Evolutionary conservation across 164 flowering plant species (phyloP).

Genomic region (Berberis thunbergii): DNA sequence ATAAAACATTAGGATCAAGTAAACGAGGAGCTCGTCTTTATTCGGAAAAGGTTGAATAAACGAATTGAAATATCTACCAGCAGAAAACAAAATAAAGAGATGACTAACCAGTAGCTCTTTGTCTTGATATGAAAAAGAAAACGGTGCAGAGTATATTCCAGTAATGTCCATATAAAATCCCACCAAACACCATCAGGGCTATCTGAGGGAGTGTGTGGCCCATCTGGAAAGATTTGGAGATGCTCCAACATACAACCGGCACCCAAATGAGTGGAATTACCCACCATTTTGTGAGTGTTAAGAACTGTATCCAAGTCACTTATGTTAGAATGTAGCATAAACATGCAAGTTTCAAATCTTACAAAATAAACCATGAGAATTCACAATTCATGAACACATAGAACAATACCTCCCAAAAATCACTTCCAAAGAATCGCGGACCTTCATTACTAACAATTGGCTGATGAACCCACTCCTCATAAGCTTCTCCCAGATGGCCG

Average conservation of each 20-base stretch:
- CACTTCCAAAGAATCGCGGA: constrained; percentile 80
- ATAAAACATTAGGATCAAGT: constrained; percentile 2
- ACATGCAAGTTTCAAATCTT: too few species aligned
- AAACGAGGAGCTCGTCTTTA: constrained; percentile 5
- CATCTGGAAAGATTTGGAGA: constrained; percentile 39
- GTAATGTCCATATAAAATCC: constrained; percentile 70
- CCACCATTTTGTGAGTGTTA: constrained; percentile 32
- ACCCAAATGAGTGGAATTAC: constrained; percentile 22
- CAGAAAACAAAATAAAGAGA: not conserved
- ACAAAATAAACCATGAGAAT: too few species aligned
- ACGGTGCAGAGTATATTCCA: constrained; percentile 80
- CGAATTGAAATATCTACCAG: not conserved
- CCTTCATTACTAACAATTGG: constrained; percentile 85
- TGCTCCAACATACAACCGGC: constrained; percentile 43
- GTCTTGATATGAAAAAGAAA: constrained; percentile 92
- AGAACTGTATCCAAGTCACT: constrained; percentile 31
- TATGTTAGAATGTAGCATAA: too few species aligned
- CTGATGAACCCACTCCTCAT: constrained; percentile 93
- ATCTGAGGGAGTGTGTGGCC: constrained; percentile 41
- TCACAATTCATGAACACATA: too few species aligned
- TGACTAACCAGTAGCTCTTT: constrained; percentile 65
- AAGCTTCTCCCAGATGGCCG: constrained; percentile 90
- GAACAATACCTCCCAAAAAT: constrained; percentile 65
- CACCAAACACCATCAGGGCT: constrained; percentile 33
- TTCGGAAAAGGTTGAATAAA: not conserved